Conservation (phyloP, 495 filamentous ascomycete genomes). For the Podospora conica region DNA sequence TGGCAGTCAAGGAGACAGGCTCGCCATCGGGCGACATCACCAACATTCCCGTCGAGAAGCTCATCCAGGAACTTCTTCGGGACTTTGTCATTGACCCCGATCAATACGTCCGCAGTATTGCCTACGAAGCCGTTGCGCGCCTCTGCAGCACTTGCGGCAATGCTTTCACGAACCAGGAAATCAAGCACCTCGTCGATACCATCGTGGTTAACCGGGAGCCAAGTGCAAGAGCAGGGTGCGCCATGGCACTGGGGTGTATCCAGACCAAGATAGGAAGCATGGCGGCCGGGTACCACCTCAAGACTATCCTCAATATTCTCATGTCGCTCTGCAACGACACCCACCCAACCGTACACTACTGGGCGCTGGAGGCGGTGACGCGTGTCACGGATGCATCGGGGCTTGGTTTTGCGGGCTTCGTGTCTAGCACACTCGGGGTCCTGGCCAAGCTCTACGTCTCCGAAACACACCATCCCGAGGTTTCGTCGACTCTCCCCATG, state of each 20-base stretch:
- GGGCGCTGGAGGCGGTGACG: conserved; percentile 84
- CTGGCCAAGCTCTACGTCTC: conserved; percentile 84
- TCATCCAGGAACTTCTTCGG: conserved; percentile 77
- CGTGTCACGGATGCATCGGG: conserved; percentile 89
- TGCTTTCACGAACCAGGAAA: conserved; percentile 76
- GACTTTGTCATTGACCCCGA: conserved; percentile 75
- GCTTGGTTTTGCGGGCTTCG: conserved; percentile 82
- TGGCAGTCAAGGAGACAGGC: conserved; percentile 70
- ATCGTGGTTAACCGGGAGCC: conserved; percentile 92
- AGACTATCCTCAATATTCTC: conserved; percentile 88
- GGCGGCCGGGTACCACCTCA: conserved; percentile 95
- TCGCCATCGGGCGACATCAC: conserved; percentile 69
- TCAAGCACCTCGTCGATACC: conserved; percentile 87
- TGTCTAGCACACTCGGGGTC: conserved; percentile 86
- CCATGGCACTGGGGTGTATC: conserved; percentile 86
- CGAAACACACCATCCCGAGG: conserved; percentile 85
- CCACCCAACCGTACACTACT: conserved; percentile 93
- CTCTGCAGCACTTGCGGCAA: conserved; percentile 88
- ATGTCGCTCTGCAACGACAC: conserved; percentile 95
- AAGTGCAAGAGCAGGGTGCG: conserved; percentile 86
- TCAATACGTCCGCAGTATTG: conserved; percentile 76
- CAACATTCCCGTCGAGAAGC: conserved; percentile 71
- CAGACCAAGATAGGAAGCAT: conserved; percentile 95
- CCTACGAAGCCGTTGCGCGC: conserved; percentile 80
- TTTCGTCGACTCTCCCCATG: conserved; percentile 69